A percentile compares a stretch with the other conserved stretches of the same genome.
Evolutionary conservation across 1,284 basidiomycete species (phyloP).

Genomic region (Cryptococcus sp.): DNA sequence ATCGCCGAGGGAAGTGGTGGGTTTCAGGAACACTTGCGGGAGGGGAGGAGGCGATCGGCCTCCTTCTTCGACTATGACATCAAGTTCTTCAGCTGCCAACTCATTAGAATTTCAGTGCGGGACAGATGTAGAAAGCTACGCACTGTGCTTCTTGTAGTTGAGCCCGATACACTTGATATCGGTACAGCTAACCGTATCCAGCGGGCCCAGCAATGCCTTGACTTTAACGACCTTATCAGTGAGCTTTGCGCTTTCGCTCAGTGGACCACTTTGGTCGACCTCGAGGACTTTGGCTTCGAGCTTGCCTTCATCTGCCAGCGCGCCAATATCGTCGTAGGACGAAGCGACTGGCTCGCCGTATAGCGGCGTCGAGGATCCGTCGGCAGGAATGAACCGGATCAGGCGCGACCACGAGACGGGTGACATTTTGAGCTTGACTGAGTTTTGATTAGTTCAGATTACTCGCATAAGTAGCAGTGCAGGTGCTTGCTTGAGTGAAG

Average conservation of each 20-base stretch:
- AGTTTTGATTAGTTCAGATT: no score
- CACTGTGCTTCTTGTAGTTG: constrained; percentile 28
- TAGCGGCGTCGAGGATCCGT: constrained; percentile 10
- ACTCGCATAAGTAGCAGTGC: no score
- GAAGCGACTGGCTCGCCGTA: constrained; percentile 30
- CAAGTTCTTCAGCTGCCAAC: no score
- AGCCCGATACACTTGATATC: constrained; percentile 30
- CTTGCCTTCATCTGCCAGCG: constrained; percentile 24
- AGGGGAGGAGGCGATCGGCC: constrained; percentile 54
- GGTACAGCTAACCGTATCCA: not conserved
- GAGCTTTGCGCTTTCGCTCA: constrained; percentile 10
- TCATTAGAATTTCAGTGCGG: no score
- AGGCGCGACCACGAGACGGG: constrained; percentile 27
- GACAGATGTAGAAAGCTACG: not conserved
- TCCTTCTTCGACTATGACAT: constrained; percentile 26
- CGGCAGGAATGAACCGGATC: constrained; percentile 25
- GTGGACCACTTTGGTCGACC: constrained; percentile 7
- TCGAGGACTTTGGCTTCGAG: constrained; percentile 22
- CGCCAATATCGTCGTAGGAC: constrained; percentile 33
- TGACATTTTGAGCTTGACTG: no score
- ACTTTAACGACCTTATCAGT: constrained; percentile 9
- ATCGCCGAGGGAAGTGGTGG: constrained; percentile 68
- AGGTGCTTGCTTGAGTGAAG: no score
- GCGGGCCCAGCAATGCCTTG: constrained; percentile 9
- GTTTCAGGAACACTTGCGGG: constrained; percentile 78